These are phyloP conservation scores for Pestalotiopsis sp. DNA, from an alignment of 2,329 filamentous ascomycete species.

Conservation along the genomic window DNA sequence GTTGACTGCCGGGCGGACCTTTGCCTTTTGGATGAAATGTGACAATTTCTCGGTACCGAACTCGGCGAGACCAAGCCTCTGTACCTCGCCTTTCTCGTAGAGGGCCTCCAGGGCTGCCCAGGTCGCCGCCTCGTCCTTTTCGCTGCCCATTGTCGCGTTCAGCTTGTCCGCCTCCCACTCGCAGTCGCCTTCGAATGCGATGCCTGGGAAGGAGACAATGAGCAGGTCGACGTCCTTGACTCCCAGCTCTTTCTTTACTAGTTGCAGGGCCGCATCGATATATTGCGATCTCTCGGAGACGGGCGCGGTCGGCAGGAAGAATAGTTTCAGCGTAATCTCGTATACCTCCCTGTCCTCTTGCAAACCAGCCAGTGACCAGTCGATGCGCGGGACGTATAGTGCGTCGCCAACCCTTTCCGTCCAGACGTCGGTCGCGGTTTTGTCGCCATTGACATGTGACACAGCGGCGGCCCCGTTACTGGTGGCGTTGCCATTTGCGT, in stretches of 20 bases:
- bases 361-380: slow-evolving; percentile 71
- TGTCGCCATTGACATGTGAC: slow-evolving; percentile 22
- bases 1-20: slow-evolving; percentile 78
- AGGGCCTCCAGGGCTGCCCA: slow-evolving; percentile 76
- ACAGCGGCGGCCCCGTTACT: slow-evolving; percentile 17
- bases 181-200: slow-evolving; percentile 91
- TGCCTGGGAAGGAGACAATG: slow-evolving; percentile 89
- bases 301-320: slow-evolving; percentile 79
- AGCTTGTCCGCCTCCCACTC: slow-evolving; percentile 73
- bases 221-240: slow-evolving; percentile 80
- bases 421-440: slow-evolving; percentile 58
- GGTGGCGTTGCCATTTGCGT: slow-evolving; percentile 31
- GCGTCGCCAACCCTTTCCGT: slow-evolving; percentile 63
- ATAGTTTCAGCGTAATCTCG: slow-evolving; percentile 94
- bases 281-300: slow-evolving; percentile 67
- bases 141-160: slow-evolving; percentile 63
- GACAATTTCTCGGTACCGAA: slow-evolving; percentile 83
- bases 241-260: slow-evolving; percentile 80
- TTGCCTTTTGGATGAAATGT: slow-evolving; percentile 73
- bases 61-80: slow-evolving; percentile 82
- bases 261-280: slow-evolving; percentile 74
- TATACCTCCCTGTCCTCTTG: slow-evolving; percentile 83
- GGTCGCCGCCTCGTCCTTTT: slow-evolving; percentile 69
- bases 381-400: slow-evolving; percentile 78
- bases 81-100: slow-evolving; percentile 70